Conservation (phyloP, 1,284 basidiomycete species). For the Mixia osmundae region DNA sequence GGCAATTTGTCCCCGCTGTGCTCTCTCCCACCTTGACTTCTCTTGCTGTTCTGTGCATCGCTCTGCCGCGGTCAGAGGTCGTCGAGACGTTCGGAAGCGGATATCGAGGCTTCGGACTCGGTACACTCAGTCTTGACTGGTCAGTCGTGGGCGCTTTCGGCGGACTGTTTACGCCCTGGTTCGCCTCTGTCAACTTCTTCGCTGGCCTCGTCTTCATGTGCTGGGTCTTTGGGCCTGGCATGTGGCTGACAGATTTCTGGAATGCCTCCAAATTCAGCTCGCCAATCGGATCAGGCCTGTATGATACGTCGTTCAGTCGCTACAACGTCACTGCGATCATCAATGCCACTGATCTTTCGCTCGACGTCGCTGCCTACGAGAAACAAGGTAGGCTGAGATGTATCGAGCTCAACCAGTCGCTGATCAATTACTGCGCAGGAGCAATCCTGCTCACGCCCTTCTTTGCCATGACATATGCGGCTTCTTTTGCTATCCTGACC, state of each 20-base stretch:
- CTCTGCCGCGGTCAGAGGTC: conserved; percentile 18
- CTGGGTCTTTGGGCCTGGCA: conserved; percentile 23
- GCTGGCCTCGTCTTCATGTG: conserved; percentile 6
- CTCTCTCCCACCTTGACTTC: conserved; percentile 23
- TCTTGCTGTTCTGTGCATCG: conserved; percentile 24
- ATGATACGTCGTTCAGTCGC: conserved; percentile 16
- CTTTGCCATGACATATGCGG: conserved; percentile 23
- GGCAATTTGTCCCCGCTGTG: conserved; percentile 18
- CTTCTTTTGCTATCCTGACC: conserved; percentile 24
- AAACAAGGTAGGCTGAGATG: conserved; percentile 13
- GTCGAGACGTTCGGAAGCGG: conserved; percentile 22
- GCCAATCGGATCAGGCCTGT: conserved; percentile 22
- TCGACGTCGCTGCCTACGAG: conserved; percentile 6
- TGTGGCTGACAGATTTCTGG: conserved; percentile 25
- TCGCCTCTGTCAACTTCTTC: conserved; percentile 11
- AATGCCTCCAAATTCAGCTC: conserved; percentile 21
- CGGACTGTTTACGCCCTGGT: conserved; percentile 14
- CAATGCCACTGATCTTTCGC: conserved; percentile 9
- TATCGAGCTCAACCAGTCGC: background rate
- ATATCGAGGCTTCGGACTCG: conserved; percentile 24
- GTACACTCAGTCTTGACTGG: conserved; percentile 21
- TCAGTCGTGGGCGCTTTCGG: conserved; percentile 16
- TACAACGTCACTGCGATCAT: conserved; percentile 17
- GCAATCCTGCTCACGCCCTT: conserved; percentile 23
- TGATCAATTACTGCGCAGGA: conserved; percentile 4